Evolutionary conservation across 1,139 yeast genomes (phyloP), one percentile per base, ranked within the genome.

Genomic region (Kluyveromyces sp.): DNA sequence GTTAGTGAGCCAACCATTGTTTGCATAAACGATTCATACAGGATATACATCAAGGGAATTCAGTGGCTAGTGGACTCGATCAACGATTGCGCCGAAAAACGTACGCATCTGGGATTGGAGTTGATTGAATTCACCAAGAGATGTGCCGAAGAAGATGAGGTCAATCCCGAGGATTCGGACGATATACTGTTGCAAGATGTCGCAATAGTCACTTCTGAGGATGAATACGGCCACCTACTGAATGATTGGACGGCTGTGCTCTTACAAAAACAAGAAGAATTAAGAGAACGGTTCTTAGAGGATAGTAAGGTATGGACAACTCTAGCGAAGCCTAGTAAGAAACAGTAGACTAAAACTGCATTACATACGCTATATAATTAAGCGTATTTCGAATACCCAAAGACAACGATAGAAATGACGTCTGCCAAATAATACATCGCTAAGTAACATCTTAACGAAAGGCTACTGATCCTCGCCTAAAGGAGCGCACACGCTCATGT

Each of bases 61-160:
- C 65, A 62, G 44, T 62, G 66, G 66, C 48, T 58, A 54, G 41
- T 57, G 12, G 65, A 61, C 36, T 56, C 65, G 0, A 16, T 19
- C 20, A 20, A 34, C 15, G 28, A 29, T 7, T 35, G 58, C 28
- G 51, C 49, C 4, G 39, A 49, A 3, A 54, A 48, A 15, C 51
- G 49, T 39, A 43, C 50, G 1, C 41, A 56, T n/a, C 36, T 53
- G 33, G 53, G 55, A 8, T 46, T 61, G 19, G 65, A 62, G 41
- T 53, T 60, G 3, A 51, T 61, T 9, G 54, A 56, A 31, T 58
- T 58, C 39, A 53, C 63, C 6, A 43, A 55, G 19, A 60, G 53
- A 43, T 59, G 60, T 44, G 65, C 64, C 4, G 46, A 47, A n/a
- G 65, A 59, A 41, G 64, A 60, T 42, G 58, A 55, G 3, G 47